Conservation (phyloP, 495 filamentous ascomycete genomes). For the Xylaria flabelliformis region DNA sequence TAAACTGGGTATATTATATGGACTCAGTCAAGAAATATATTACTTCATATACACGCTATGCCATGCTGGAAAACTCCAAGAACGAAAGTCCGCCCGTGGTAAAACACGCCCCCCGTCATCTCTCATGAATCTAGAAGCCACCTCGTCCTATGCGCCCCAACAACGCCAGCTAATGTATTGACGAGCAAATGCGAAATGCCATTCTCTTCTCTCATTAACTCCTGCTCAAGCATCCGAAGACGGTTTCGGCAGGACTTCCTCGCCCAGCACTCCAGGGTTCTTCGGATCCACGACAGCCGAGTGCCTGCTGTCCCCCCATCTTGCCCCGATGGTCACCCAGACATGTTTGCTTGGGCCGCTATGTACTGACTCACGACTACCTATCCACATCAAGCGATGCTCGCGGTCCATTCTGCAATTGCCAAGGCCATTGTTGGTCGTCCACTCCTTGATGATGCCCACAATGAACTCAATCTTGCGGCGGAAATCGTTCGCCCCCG, state of each 20-base stretch:
- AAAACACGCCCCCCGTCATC: slow-evolving; percentile 25
- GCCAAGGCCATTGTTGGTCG: slow-evolving; percentile 72
- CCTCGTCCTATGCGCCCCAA: neutral
- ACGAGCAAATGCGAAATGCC: neutral
- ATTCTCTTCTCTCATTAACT: neutral
- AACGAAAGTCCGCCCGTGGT: neutral
- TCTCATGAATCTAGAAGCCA: slow-evolving; percentile 25
- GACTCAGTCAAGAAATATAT: slow-evolving; percentile 8
- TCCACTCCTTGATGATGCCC: slow-evolving; percentile 74
- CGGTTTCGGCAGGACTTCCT: slow-evolving; percentile 52
- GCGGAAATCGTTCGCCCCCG: slow-evolving; percentile 80
- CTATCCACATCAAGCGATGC: slow-evolving; percentile 68
- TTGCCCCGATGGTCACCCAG: slow-evolving; percentile 83
- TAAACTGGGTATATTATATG: slow-evolving; percentile 8
- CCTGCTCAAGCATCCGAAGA: slow-evolving; percentile 6
- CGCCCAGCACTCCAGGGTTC: slow-evolving; percentile 51
- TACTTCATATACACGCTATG: slow-evolving; percentile 20
- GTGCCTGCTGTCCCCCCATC: slow-evolving; percentile 68
- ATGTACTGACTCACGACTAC: slow-evolving; percentile 66
- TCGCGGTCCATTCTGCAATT: slow-evolving; percentile 58
- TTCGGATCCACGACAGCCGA: slow-evolving; percentile 59
- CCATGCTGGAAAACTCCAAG: slow-evolving; percentile 14
- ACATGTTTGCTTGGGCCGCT: slow-evolving; percentile 70
- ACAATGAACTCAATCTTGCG: slow-evolving; percentile 79
- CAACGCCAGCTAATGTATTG: slow-evolving; percentile 4